Percentiles rank a stretch among this genome's conserved stretches.
Conservation (phyloP, 768 basidiomycete genomes). For the Calocera cornea region DNA sequence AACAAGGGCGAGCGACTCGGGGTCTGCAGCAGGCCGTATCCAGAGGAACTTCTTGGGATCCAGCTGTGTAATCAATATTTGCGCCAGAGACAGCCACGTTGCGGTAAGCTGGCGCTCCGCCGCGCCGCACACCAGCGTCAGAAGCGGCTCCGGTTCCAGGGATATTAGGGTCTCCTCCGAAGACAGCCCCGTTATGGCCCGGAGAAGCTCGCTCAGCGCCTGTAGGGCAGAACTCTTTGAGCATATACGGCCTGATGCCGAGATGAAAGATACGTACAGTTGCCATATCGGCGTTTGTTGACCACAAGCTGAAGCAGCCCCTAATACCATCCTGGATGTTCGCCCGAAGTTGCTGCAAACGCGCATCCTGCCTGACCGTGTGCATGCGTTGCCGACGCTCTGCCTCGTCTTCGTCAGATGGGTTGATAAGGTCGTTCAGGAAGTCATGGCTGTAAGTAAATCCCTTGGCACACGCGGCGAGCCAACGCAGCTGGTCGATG, state of each 20-base stretch:
- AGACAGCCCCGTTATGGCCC: conserved; percentile 71
- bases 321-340: conserved; percentile 47
- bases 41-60: conserved; percentile 45
- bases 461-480: conserved; percentile 78
- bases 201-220: conserved; percentile 73
- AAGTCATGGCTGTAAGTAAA: conserved; percentile 66
- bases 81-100: conserved; percentile 72
- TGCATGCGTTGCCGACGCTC: conserved; percentile 43
- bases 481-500: conserved; percentile 61
- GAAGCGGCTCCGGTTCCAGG: conserved; percentile 63
- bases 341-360: conserved; percentile 51
- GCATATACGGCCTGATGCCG: background rate
- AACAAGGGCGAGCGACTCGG: conserved; percentile 46
- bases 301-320: conserved; percentile 59
- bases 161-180: conserved; percentile 66
- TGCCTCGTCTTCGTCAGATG: conserved; percentile 37
- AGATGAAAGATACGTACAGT: conserved; percentile 40
- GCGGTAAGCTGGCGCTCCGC: conserved; percentile 58
- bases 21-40: conserved; percentile 39
- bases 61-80: conserved; percentile 68
- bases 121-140: conserved; percentile 65
- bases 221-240: conserved; percentile 20
- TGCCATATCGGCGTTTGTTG: conserved; percentile 58
- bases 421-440: conserved; percentile 40
- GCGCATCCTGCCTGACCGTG: conserved; percentile 47